These are phyloP conservation scores for Pyrenochaeta sp. DNA, from an alignment of 2,329 filamentous ascomycete genomes.

Conservation along the genomic window DNA sequence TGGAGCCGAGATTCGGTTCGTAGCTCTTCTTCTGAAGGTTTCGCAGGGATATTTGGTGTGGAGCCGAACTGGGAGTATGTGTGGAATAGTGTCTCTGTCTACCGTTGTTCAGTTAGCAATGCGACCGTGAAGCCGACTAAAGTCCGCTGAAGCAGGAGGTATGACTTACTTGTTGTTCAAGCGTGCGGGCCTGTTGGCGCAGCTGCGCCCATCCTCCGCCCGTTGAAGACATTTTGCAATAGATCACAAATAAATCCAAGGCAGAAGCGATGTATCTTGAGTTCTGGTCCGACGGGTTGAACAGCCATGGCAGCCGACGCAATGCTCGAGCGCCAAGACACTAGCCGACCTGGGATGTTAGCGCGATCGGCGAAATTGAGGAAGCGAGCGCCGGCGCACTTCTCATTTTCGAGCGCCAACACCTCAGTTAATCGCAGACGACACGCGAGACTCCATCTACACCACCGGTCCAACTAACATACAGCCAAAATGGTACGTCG, in stretches of 20 bases:
- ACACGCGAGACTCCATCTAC: slow-evolving; percentile 49
- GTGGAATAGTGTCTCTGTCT: slow-evolving; percentile 87
- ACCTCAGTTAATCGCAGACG: slow-evolving; percentile 35
- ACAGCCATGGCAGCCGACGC: slow-evolving; percentile 27
- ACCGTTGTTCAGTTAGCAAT: slow-evolving; percentile 33
- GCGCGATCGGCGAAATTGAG: slow-evolving; percentile 13
- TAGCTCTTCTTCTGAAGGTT: slow-evolving; percentile 84
- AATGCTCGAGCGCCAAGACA: slow-evolving; percentile 30
- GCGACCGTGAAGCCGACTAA: slow-evolving; percentile 13
- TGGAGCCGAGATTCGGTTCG: slow-evolving; percentile 81
- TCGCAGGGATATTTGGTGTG: slow-evolving; percentile 77
- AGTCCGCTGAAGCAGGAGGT: slow-evolving; percentile 14
- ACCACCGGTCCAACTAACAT: slow-evolving; percentile 46
- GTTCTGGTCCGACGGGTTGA: slow-evolving; percentile 30
- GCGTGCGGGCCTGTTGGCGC: slow-evolving; percentile 85
- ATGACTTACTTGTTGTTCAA: slow-evolving; percentile 82
- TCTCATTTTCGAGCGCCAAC: slow-evolving; percentile 25
- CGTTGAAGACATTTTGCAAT: slow-evolving; percentile 47
- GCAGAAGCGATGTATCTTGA: slow-evolving; percentile 16
- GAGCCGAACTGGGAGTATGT: slow-evolving; percentile 91
- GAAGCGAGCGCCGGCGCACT: slow-evolving; percentile 28
- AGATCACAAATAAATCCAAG: slow-evolving; percentile 2
- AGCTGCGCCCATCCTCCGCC: slow-evolving; percentile 82
- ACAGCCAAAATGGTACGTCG: slow-evolving; percentile 49
- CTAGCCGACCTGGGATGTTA: slow-evolving; percentile 13